Conservation (phyloP, 2,329 filamentous ascomycete species). For the Diaporthe velutina region DNA sequence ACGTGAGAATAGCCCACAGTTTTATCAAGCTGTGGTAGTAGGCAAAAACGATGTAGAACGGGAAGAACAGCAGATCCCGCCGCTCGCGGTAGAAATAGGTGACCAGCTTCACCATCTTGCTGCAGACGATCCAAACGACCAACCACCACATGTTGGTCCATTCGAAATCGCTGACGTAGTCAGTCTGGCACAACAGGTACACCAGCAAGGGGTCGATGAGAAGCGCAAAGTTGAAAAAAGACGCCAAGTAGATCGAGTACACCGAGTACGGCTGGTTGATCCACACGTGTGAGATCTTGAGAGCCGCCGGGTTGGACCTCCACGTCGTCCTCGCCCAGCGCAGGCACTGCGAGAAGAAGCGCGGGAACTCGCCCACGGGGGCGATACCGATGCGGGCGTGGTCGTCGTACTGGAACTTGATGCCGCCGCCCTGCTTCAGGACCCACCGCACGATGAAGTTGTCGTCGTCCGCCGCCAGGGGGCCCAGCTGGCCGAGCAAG, state of each 20-base stretch:
- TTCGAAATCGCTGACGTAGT: background rate
- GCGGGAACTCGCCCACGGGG: background rate
- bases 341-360: background rate
- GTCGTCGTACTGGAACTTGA: conserved; percentile 1
- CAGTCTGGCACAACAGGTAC: background rate
- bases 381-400: background rate
- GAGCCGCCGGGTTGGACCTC: background rate
- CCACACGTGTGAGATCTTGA: background rate
- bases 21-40: background rate
- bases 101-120: background rate
- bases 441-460: background rate
- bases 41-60: background rate
- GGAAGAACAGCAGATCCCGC: background rate
- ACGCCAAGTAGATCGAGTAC: conserved; percentile 5
- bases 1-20: background rate
- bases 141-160: background rate
- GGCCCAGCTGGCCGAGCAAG: background rate
- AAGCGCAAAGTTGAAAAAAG: background rate
- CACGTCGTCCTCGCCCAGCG: background rate
- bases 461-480: background rate
- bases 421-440: background rate
- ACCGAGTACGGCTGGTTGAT: background rate
- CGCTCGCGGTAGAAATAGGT: background rate
- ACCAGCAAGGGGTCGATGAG: background rate
- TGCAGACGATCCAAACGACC: background rate